Evolutionary conservation across 73 alveolate genomes (phyloP).

Genomic region (Tetrahymena thermophila): DNA sequence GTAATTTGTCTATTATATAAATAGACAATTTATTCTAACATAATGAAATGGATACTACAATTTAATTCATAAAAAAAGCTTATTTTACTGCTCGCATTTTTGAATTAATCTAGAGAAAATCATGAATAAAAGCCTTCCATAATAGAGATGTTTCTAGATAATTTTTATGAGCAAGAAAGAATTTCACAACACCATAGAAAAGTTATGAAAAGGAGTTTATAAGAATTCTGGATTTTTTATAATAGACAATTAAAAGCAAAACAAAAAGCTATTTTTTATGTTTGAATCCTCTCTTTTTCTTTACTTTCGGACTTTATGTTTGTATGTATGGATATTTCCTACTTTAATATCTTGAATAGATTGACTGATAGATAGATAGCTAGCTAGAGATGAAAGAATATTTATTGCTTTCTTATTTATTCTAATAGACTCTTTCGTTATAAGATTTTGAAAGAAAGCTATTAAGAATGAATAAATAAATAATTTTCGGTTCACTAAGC

Average conservation of each 20-base stretch:
- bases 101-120: background rate
- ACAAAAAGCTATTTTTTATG: background rate
- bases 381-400: background rate
- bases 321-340: background rate
- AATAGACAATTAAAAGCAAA: background rate
- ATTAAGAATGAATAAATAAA: too few species aligned
- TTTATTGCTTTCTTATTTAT: too few species aligned
- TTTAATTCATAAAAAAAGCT: too few species aligned
- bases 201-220: background rate
- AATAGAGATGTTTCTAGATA: background rate
- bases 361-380: too few species aligned
- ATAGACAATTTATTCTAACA: background rate
- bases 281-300: background rate
- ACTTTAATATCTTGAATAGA: too few species aligned
- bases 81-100: background rate
- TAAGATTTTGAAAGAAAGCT: background rate
- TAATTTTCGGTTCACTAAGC: background rate
- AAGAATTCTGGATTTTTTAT: background rate
- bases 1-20: background rate
- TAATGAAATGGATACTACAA: background rate
- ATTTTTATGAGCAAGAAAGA: background rate
- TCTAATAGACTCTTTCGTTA: background rate
- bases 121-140: background rate
- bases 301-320: too few species aligned
- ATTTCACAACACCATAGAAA: background rate